phyloP scores from a whole-genome alignment of 2,329 filamentous ascomycete species.

The Aphanoascus verrucosus region DNA sequence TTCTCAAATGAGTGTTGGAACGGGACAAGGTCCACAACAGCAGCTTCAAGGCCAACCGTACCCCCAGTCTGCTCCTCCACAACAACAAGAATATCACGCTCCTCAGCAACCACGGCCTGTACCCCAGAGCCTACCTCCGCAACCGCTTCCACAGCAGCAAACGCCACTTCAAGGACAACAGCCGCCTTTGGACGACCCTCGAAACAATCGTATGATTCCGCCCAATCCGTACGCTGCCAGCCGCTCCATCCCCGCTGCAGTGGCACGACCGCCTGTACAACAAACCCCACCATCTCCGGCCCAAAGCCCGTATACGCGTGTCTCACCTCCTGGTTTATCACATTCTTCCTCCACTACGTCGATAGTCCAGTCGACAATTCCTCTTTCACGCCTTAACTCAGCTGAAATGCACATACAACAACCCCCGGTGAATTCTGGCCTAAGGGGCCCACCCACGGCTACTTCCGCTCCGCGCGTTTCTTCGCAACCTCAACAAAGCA shows the following conservation, averaged over 20 bases:
- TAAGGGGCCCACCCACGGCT: not conserved
- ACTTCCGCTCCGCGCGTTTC: not conserved
- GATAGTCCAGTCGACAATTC: constrained; percentile 15
- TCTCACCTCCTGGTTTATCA: constrained; percentile 19
- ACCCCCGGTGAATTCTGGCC: constrained; percentile 18
- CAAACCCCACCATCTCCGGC: constrained; percentile 19
- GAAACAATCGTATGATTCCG: constrained; percentile 28
- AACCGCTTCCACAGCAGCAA: constrained; percentile 17
- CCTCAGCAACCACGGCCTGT: constrained; percentile 12
- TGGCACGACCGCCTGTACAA: constrained; percentile 15
- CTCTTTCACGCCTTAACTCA: constrained; percentile 31
- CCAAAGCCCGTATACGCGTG: constrained; percentile 20
- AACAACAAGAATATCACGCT: constrained; percentile 18
- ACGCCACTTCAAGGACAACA: constrained; percentile 18
- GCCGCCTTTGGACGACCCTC: constrained; percentile 20
- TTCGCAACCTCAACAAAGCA: constrained; percentile 23
- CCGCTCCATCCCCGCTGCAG: constrained; percentile 18
- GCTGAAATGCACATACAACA: constrained; percentile 32
- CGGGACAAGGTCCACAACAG: constrained; percentile 21
- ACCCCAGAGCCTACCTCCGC: constrained; percentile 15
- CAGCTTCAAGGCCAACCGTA: constrained; percentile 43
- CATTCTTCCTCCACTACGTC: constrained; percentile 16
- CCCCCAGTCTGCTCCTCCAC: constrained; percentile 35
- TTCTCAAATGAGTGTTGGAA: constrained; percentile 26
- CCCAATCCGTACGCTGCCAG: constrained; percentile 26